Evolutionary conservation across 805 yeast species (phyloP).

Genomic region (Pichia kluyveri): DNA sequence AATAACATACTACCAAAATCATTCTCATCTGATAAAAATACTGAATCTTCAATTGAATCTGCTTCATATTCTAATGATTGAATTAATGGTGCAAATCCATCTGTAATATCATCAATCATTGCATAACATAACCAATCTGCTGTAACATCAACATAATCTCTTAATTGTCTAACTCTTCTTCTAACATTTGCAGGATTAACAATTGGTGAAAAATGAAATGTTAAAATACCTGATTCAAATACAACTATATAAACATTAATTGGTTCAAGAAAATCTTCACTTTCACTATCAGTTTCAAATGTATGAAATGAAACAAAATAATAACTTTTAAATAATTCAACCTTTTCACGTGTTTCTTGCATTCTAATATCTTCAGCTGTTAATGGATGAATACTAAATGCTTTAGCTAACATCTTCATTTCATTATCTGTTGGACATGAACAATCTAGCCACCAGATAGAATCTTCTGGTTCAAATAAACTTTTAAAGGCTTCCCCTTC

Average conservation of each 20-base stretch:
- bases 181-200: slow-evolving; percentile 68
- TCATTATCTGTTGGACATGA: slow-evolving; percentile 90
- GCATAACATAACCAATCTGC: slow-evolving; percentile 84
- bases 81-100: slow-evolving; percentile 76
- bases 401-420: slow-evolving; percentile 85
- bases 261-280: slow-evolving; percentile 78
- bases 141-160: slow-evolving; percentile 69
- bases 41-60: slow-evolving; percentile 77
- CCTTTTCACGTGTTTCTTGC: slow-evolving; percentile 96
- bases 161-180: slow-evolving; percentile 70
- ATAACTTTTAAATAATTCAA: slow-evolving; percentile 80
- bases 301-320: slow-evolving; percentile 97
- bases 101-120: slow-evolving; percentile 74
- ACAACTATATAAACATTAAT: slow-evolving; percentile 69
- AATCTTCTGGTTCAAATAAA: slow-evolving; percentile 62
- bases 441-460: slow-evolving; percentile 96
- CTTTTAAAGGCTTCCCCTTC: slow-evolving; percentile 57
- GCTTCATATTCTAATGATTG: slow-evolving; percentile 74
- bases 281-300: slow-evolving; percentile 75
- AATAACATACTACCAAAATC: slow-evolving; percentile 73
- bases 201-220: slow-evolving; percentile 64
- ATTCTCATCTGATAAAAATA: slow-evolving; percentile 65
- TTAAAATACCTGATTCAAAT: slow-evolving; percentile 55
- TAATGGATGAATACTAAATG: slow-evolving; percentile 95
- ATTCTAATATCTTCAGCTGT: slow-evolving; percentile 95